Percentiles rank a stretch among this genome's conserved stretches.
phyloP scores from a whole-genome alignment of 352 stramenopile species.

The Globisporangium canariense region DNA sequence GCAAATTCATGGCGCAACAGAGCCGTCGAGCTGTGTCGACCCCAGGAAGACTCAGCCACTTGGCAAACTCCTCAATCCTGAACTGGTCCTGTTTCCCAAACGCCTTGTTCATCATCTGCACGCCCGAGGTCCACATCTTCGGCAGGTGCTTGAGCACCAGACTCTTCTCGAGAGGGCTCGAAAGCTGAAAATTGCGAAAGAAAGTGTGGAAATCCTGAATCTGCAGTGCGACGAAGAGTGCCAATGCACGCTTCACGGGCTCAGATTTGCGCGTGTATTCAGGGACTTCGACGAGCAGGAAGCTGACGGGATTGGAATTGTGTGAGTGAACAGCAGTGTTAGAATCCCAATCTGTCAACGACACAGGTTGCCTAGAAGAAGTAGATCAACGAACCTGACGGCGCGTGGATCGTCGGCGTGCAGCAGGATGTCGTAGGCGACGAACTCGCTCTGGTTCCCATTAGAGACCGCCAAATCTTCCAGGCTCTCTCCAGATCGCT shows the following conservation, averaged over 20 bases:
- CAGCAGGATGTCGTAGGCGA: conserved; percentile 60
- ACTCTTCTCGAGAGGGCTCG: conserved; percentile 39
- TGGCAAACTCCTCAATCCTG: conserved; percentile 32
- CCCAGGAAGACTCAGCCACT: conserved; percentile 24
- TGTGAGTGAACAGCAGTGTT: neutral
- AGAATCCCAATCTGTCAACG: conserved; percentile 4
- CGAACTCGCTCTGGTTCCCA: conserved; percentile 27
- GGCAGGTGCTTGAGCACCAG: conserved; percentile 37
- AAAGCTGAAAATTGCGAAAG: conserved; percentile 18
- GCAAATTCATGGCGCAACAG: conserved; percentile 45
- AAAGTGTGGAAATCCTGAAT: conserved; percentile 41
- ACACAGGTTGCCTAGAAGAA: no score
- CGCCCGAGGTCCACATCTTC: conserved; percentile 28
- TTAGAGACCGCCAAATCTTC: neutral
- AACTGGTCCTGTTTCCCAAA: conserved; percentile 63
- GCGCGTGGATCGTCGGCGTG: conserved; percentile 43
- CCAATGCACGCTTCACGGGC: conserved; percentile 34
- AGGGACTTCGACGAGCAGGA: conserved; percentile 37
- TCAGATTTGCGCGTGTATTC: conserved; percentile 13
- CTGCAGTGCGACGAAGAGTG: conserved; percentile 55
- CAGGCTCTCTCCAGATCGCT: neutral
- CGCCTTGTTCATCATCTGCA: conserved; percentile 58
- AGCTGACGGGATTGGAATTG: neutral
- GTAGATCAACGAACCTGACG: conserved; percentile 24
- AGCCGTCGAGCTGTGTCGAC: conserved; percentile 25